Base-by-base conservation (phyloP, 345 rosid species). In the Acer yangbiense region DNA sequence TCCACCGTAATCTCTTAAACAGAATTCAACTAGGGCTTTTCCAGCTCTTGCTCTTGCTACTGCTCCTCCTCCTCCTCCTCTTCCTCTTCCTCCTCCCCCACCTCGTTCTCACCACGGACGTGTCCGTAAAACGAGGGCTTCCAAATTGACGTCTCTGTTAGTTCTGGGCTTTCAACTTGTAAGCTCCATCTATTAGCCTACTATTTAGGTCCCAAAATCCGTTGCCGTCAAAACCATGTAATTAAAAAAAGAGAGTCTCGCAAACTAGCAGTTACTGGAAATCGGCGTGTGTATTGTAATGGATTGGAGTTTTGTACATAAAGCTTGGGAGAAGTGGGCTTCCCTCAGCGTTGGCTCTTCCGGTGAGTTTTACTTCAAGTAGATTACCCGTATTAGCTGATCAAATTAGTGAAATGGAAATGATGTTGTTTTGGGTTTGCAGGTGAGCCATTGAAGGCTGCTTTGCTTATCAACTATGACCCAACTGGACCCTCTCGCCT, bases 291-390 rank as follows among this genome's bases (percentile, higher is more conserved):
- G 10, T 25, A 6, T 23, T 6, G 3, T 3, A 66, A 91, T 90
- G 98, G 98, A 95, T 71, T 90, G 90, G 89, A 79, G 71, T 69
- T 88, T 83, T 74, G 86, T 89, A 13, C 84, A 84, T 61, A 89
- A 69, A 86, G 78, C 88, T 72, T 93, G 98, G 98, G 90, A 90
- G 14, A 90, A 89, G 84, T 93, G 98, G 97, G 88, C 88, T 71
- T 78, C 93, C 23, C 13, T 73, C 78, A 83, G 82, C 46, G 73
- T 95, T 77, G 92, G 92, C 23, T 84, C 91, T 75, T 80, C 89
- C 1, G 93, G 95, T 90, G 20, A 76, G 77, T 58, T 78, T 69
- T 4, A 20, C 52, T 60, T 60, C 64, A n/a, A 60, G 7, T 17
- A 23, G 11, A 60, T 70, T 25, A 39, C 12, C 17, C 60, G 55